A percentile compares a stretch with the other conserved stretches of the same genome.
phyloP scores from a whole-genome alignment of 257 asterid genomes.

The Eustoma russellianum region DNA sequence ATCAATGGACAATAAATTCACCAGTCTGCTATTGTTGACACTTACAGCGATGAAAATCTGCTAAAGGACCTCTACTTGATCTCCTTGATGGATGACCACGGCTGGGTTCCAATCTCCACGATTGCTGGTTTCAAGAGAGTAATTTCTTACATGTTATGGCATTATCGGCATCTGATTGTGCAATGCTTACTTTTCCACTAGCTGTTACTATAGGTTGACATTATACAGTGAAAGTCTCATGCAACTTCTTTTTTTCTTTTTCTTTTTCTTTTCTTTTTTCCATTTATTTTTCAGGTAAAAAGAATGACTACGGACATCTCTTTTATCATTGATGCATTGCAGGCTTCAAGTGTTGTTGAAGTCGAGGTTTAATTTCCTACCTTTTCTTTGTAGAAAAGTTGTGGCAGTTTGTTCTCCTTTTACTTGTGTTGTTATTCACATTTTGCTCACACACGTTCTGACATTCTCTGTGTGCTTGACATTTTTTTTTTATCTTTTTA shows the following conservation, averaged over 20 bases:
- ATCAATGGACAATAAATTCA: neutral
- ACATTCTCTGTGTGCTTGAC: constrained; percentile 9
- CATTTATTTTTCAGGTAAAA: constrained; percentile 52
- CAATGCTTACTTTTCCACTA: neutral
- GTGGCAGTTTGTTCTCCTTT: neutral
- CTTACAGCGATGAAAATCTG: constrained; percentile 77
- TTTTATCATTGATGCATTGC: constrained; percentile 67
- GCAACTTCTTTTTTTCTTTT: constrained; percentile 1
- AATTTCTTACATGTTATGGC: constrained; percentile 11
- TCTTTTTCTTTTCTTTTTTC: constrained; percentile 5
- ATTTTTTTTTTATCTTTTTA: constrained; percentile 10
- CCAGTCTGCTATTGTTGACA: constrained; percentile 15
- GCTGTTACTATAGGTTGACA: neutral
- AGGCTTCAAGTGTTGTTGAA: constrained; percentile 70
- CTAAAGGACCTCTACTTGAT: constrained; percentile 53
- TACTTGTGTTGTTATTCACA: no score
- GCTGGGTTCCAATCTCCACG: constrained; percentile 75
- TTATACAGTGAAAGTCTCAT: neutral
- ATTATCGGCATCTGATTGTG: neutral
- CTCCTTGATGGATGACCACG: constrained; percentile 83
- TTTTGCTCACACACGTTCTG: neutral
- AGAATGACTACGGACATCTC: constrained; percentile 57
- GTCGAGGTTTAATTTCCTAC: constrained; percentile 47
- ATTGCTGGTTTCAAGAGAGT: constrained; percentile 83
- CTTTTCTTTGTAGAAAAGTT: neutral